Evolutionary conservation across 345 rosid genomes (phyloP).

Genomic region (Cardamine occulta): DNA sequence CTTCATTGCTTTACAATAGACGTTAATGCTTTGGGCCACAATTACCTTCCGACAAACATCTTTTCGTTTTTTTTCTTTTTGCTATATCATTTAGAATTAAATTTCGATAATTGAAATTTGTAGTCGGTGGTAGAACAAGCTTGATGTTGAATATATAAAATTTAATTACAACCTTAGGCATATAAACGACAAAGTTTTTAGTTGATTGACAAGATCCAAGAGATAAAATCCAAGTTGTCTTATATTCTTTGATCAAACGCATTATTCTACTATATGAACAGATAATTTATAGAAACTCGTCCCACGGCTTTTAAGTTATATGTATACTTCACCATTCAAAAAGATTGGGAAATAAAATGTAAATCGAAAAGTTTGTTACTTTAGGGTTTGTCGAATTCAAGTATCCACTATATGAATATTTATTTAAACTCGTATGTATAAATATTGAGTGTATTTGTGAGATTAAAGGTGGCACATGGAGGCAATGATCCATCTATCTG

Average conservation of each 20-base stretch:
- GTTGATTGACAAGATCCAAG: no score
- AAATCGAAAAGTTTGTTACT: neutral
- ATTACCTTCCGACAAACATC: neutral
- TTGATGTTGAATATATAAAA: slow-evolving; percentile 2
- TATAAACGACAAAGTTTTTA: slow-evolving; percentile 22
- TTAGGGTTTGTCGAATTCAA: slow-evolving; percentile 3
- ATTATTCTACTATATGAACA: no score
- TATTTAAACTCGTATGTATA: neutral
- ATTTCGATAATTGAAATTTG: neutral
- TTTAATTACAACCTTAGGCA: slow-evolving; percentile 3
- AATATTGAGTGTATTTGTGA: neutral
- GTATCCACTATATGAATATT: neutral
- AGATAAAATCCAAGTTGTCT: no score
- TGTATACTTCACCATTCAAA: neutral
- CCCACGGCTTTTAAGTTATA: no score
- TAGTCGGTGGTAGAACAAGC: slow-evolving; percentile 32
- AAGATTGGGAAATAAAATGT: neutral
- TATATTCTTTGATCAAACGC: no score
- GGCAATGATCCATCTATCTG: slow-evolving; percentile 38
- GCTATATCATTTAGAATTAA: neutral
- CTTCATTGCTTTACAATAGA: neutral
- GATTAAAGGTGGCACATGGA: slow-evolving; percentile 36
- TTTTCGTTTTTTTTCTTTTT: neutral
- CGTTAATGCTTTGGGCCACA: slow-evolving; percentile 45
- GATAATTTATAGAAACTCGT: no score